Percentiles rank a stretch among this genome's conserved stretches.
These are phyloP conservation scores for Xylaria sp. DNA, from an alignment of 2,329 filamentous ascomycete genomes.

Conservation along the genomic window DNA sequence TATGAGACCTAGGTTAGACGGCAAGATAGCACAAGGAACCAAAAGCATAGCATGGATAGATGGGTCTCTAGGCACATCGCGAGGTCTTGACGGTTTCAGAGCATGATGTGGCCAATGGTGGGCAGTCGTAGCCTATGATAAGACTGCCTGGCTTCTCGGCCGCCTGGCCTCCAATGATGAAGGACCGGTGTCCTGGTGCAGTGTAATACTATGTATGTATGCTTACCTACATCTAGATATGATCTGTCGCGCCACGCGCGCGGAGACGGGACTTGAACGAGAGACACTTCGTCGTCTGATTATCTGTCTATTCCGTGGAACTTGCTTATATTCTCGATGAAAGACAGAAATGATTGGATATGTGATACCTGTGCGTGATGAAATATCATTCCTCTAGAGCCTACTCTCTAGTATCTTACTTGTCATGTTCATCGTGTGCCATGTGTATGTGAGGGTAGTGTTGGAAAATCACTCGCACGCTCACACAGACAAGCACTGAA, in stretches of 20 bases:
- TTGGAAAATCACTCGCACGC: too few species aligned
- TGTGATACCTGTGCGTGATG: too few species aligned
- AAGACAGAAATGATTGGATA: background rate
- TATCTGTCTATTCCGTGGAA: background rate
- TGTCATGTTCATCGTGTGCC: too few species aligned
- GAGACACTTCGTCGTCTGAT: conserved; percentile 5
- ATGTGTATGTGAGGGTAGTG: too few species aligned
- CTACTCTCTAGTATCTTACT: too few species aligned
- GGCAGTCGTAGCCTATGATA: conserved; percentile 6
- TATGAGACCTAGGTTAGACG: conserved; percentile 63
- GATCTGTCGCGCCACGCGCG: background rate
- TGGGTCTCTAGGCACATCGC: background rate
- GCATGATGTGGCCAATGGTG: background rate
- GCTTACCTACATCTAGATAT: conserved; percentile 18
- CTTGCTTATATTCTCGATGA: background rate
- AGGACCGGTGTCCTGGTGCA: background rate
- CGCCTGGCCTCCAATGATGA: background rate
- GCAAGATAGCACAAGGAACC: background rate
- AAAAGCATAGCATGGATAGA: background rate
- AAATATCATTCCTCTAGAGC: too few species aligned
- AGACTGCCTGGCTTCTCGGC: background rate
- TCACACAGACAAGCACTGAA: too few species aligned
- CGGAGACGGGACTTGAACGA: background rate
- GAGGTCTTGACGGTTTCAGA: background rate
- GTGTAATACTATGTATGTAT: conserved; percentile 35